Evolutionary conservation across 176 grass and related monocot genomes (phyloP).

Genomic region (Juncus effusus): DNA sequence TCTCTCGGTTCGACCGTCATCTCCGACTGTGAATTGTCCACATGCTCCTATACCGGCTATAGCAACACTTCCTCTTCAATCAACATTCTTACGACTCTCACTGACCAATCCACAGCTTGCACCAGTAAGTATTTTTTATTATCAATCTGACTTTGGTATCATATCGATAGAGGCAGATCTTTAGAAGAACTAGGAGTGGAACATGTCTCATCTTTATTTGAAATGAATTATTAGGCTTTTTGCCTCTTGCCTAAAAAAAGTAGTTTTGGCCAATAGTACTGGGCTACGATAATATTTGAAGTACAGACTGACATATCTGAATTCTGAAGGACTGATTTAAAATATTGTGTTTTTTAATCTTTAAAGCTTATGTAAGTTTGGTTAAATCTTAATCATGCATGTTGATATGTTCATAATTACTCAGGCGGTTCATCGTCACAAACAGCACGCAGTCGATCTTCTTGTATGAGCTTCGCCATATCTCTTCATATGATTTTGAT

Average conservation of each 20-base stretch:
- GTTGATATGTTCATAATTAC: slow-evolving; percentile 15
- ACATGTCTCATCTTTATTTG: slow-evolving; percentile 1
- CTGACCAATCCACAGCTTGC: slow-evolving; percentile 30
- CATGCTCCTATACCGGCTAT: slow-evolving; percentile 54
- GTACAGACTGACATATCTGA: too few relatives aligned
- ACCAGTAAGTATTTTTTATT: slow-evolving; percentile 39
- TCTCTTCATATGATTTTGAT: slow-evolving; percentile 43
- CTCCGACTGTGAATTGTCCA: slow-evolving; percentile 29
- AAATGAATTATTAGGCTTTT: too few relatives aligned
- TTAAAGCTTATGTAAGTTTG: too few relatives aligned
- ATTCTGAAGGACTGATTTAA: too few relatives aligned
- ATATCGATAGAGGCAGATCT: background rate
- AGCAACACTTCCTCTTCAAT: slow-evolving; percentile 23
- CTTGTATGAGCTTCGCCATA: slow-evolving; percentile 34
- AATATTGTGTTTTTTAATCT: too few relatives aligned
- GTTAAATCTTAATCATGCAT: background rate
- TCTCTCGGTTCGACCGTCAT: too few relatives aligned
- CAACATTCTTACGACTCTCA: slow-evolving; percentile 23
- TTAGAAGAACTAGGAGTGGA: background rate
- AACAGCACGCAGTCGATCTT: slow-evolving; percentile 7
- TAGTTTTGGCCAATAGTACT: too few relatives aligned
- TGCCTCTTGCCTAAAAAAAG: too few relatives aligned
- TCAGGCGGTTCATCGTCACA: slow-evolving; percentile 35
- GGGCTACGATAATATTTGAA: too few relatives aligned
- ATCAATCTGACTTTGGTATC: background rate